Percentiles rank a stretch among this genome's conserved stretches.
These are phyloP conservation scores for Emmonsiellopsis sp. DNA, from an alignment of 2,329 filamentous ascomycete species.

Conservation along the genomic window DNA sequence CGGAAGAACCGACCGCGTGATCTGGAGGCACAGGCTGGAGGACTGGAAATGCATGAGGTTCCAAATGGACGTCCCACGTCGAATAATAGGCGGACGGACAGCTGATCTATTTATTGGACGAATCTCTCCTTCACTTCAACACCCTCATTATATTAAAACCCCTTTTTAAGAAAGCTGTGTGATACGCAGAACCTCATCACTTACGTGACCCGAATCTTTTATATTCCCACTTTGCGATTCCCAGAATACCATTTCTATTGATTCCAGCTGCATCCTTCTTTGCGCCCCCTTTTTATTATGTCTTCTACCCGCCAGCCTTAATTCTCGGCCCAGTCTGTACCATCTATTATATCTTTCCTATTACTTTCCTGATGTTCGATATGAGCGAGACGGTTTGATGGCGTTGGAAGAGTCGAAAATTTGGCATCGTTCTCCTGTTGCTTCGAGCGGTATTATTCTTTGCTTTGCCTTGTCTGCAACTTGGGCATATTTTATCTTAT, in stretches of 20 bases:
- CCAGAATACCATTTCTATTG: neutral
- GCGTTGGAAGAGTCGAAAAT: neutral
- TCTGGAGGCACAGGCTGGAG: conserved; percentile 40
- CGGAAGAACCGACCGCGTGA: conserved; percentile 42
- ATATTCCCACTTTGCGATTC: neutral
- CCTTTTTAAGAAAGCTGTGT: neutral
- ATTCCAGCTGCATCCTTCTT: neutral
- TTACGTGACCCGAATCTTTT: neutral
- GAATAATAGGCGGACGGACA: neutral
- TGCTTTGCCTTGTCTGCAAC: neutral
- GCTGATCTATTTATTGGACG: conserved; percentile 2
- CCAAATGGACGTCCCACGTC: conserved; percentile 1
- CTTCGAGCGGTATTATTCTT: neutral
- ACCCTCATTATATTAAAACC: neutral
- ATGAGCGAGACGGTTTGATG: conserved; percentile 2
- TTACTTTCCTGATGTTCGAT: neutral
- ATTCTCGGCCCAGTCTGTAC: neutral
- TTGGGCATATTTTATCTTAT: neutral
- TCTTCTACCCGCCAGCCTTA: neutral
- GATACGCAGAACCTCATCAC: neutral
- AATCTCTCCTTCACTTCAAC: neutral
- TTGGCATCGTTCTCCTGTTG: neutral
- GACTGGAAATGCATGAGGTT: conserved; percentile 66
- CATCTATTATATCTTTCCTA: neutral
- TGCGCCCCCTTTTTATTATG: neutral